Conservation (phyloP, 2,329 filamentous ascomycete genomes). For the Zymoseptoria brevis region DNA sequence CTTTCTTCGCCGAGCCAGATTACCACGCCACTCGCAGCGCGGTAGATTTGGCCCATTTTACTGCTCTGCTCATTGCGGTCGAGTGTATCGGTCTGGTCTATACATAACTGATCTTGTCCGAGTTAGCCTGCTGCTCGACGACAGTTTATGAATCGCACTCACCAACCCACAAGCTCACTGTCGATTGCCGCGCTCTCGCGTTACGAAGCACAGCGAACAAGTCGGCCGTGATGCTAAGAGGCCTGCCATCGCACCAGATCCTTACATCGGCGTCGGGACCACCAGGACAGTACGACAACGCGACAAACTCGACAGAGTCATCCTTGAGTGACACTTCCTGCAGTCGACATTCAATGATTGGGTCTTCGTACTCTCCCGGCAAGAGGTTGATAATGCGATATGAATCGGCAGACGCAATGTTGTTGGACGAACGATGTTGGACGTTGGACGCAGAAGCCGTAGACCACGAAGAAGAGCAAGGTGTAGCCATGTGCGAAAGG, state of each 20-base stretch:
- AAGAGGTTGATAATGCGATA: constrained; percentile 12
- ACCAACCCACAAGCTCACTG: constrained; percentile 13
- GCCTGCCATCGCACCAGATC: constrained; percentile 12
- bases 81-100: constrained; percentile 14
- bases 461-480: constrained; percentile 3
- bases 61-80: constrained; percentile 12
- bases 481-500: constrained; percentile 6
- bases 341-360: constrained; percentile 11
- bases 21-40: constrained; percentile 11
- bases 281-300: constrained; percentile 16
- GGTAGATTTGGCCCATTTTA: constrained; percentile 15
- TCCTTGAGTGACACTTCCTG: constrained; percentile 11
- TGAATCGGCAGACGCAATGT: constrained; percentile 8
- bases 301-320: constrained; percentile 9
- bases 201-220: constrained; percentile 13
- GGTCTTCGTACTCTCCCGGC: constrained; percentile 9
- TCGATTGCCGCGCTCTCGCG: constrained; percentile 9
- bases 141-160: neutral
- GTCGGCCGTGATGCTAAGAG: constrained; percentile 11
- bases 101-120: constrained; percentile 11
- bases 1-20: constrained; percentile 15
- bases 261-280: constrained; percentile 3
- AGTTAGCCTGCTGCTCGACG: neutral
- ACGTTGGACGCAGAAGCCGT: constrained; percentile 14
- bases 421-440: neutral